These are phyloP conservation scores for Candida sp. DNA, from an alignment of 1,139 yeast genomes.

Conservation along the genomic window DNA sequence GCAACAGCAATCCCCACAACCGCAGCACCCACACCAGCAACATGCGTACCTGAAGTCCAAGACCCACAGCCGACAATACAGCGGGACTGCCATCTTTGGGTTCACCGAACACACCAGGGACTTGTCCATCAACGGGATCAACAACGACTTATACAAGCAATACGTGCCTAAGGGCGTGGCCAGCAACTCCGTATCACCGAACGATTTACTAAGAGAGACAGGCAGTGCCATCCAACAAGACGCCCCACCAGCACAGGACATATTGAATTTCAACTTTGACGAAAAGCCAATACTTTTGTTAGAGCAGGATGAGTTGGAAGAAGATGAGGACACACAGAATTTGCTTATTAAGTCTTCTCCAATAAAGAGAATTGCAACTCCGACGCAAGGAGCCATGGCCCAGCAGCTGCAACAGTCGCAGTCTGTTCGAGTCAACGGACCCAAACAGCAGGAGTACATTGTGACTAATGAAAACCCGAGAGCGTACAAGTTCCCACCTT, in stretches of 20 bases:
- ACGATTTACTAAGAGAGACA: conserved; percentile 29
- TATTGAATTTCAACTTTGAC: conserved; percentile 17
- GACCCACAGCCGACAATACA: conserved; percentile 40
- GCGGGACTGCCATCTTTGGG: conserved; percentile 73
- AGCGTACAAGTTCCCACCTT: conserved; percentile 55
- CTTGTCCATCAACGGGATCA: conserved; percentile 48
- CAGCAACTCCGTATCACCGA: conserved; percentile 25
- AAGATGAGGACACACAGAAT: conserved; percentile 11
- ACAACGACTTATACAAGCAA: conserved; percentile 20
- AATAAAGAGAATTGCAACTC: conserved; percentile 10
- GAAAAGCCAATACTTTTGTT: conserved; percentile 16
- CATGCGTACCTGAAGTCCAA: conserved; percentile 14
- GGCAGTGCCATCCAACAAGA: conserved; percentile 6
- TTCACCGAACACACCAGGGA: conserved; percentile 58
- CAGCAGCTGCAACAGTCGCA: conserved; percentile 7
- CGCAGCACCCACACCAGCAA: conserved; percentile 10
- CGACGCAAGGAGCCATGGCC: conserved; percentile 4
- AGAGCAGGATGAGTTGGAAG: conserved; percentile 35
- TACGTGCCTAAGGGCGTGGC: conserved; percentile 27
- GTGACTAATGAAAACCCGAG: conserved; percentile 44
- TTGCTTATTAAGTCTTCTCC: conserved; percentile 14
- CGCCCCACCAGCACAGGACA: conserved; percentile 13
- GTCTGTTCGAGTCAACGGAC: conserved; percentile 11
- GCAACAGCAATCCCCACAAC: conserved; percentile 8
- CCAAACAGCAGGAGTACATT: conserved; percentile 35